These are phyloP conservation scores for Limnanthes douglasii DNA, from an alignment of 345 rosid genomes.

Conservation along the genomic window DNA sequence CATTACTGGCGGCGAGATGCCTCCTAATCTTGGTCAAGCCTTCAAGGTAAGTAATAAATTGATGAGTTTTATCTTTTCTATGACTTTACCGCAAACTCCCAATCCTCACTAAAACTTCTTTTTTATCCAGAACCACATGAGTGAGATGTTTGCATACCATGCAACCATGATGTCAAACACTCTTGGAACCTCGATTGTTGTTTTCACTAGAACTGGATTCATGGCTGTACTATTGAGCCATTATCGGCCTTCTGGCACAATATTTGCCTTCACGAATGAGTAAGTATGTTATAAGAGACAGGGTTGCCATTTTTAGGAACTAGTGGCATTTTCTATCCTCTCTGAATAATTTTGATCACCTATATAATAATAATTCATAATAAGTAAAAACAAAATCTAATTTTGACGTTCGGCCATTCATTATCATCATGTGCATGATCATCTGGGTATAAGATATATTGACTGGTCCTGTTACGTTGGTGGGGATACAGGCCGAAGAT, in stretches of 20 bases:
- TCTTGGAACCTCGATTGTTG: slow-evolving; percentile 88
- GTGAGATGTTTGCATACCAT: slow-evolving; percentile 99
- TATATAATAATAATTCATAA: too few relatives aligned
- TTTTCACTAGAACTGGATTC: slow-evolving; percentile 94
- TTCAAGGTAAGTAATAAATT: slow-evolving; percentile 42
- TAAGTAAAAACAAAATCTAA: too few relatives aligned
- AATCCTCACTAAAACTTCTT: too few relatives aligned
- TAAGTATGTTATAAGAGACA: slow-evolving; percentile 28
- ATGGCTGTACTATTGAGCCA: slow-evolving; percentile 92
- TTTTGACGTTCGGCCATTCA: too few relatives aligned
- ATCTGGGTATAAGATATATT: slow-evolving; percentile 1
- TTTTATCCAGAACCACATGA: slow-evolving; percentile 71
- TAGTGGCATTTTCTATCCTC: too few relatives aligned
- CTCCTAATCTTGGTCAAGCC: slow-evolving; percentile 85
- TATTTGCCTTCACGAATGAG: slow-evolving; percentile 36
- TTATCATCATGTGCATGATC: neutral
- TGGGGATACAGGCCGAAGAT: slow-evolving; percentile 53
- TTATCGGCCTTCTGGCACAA: slow-evolving; percentile 29
- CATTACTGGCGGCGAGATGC: slow-evolving; percentile 60
- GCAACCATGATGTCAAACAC: slow-evolving; percentile 99
- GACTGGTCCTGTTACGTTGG: slow-evolving; percentile 6
- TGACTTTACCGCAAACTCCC: too few relatives aligned
- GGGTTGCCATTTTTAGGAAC: too few relatives aligned
- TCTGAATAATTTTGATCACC: too few relatives aligned
- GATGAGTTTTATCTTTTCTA: too few relatives aligned